These are phyloP conservation scores for Fusarium cicatricum DNA, from an alignment of 2,329 filamentous ascomycete genomes.

Conservation along the genomic window DNA sequence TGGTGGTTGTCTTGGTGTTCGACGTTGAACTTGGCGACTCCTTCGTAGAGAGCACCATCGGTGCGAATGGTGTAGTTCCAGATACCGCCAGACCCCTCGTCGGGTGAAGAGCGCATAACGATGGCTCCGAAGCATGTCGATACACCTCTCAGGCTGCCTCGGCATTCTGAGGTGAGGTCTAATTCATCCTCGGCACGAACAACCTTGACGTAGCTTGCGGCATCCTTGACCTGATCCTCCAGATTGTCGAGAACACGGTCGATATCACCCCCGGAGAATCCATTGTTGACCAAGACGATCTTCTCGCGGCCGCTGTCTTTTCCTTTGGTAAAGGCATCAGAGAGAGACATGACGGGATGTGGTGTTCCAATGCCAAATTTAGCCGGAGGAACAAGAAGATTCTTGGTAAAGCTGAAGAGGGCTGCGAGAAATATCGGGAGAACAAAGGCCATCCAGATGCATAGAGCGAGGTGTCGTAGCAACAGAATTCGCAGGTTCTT, in stretches of 20 bases:
- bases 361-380: slow-evolving; percentile 75
- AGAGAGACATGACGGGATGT: slow-evolving; percentile 68
- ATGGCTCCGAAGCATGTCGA: slow-evolving; percentile 77
- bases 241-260: slow-evolving; percentile 73
- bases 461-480: slow-evolving; percentile 60
- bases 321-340: slow-evolving; percentile 67
- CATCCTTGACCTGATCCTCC: slow-evolving; percentile 62
- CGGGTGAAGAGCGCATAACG: slow-evolving; percentile 78
- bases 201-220: slow-evolving; percentile 63
- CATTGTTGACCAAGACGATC: slow-evolving; percentile 82
- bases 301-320: slow-evolving; percentile 67
- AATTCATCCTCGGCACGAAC: slow-evolving; percentile 61
- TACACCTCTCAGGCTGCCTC: slow-evolving; percentile 70
- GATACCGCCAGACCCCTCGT: slow-evolving; percentile 67
- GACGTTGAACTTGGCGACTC: slow-evolving; percentile 69
- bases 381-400: slow-evolving; percentile 82
- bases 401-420: slow-evolving; percentile 76
- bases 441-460: slow-evolving; percentile 64
- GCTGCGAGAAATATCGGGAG: slow-evolving; percentile 66
- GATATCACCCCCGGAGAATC: slow-evolving; percentile 73
- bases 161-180: slow-evolving; percentile 70
- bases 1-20: slow-evolving; percentile 74
- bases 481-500: slow-evolving; percentile 70
- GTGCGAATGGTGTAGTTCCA: slow-evolving; percentile 91
- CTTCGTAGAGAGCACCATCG: slow-evolving; percentile 70